Evolutionary conservation across 768 basidiomycete species (phyloP), one percentile per base, ranked within the genome.

Genomic region (Mycena pura): DNA sequence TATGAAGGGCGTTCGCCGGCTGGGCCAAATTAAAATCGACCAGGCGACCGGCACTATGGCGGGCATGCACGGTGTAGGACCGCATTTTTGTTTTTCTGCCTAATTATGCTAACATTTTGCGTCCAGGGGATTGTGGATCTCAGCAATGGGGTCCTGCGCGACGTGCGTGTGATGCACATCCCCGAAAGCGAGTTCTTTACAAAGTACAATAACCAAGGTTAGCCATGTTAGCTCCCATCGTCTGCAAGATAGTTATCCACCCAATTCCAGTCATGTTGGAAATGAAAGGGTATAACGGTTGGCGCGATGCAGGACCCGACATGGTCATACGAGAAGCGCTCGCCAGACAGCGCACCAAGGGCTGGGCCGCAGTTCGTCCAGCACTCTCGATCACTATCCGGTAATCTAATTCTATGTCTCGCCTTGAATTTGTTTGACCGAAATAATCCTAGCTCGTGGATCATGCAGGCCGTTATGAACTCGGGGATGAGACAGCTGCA

Each of bases 81-180:
- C 50, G 27, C 22, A 11, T 24, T 34, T 28, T 2, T 2, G 15
- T 38, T n/a, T n/a, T n/a, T n/a, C n/a, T 40, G 27, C 25, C 14
- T n/a, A n/a, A n/a, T n/a, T n/a, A n/a, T n/a, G 32, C 41, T 19
- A 32, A 19, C 34, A 21, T 2, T 15, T 21, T 38, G 11, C 19
- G 32, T 29, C 4, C 43, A 71, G 66, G 29, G 28, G 1, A 38
- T 71, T 13, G 46, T 31, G 15, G 52, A 38, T 4, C 28, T 68
- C 21, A 68, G 40, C 34, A 68, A 71, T 34, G 68, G 60, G 3
- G 38, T 69, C 28, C 17, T 69, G 32, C 52, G 51, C 19, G 70
- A 71, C 39, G 6, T 15, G 14, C 67, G 70, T 6, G 64, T 67
- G 13, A 60, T 69, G 36, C 67, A 66, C 21, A 27, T 67, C 3